Conservation (phyloP, 108 stramenopile species). For the Cyclotella distinguenda region DNA sequence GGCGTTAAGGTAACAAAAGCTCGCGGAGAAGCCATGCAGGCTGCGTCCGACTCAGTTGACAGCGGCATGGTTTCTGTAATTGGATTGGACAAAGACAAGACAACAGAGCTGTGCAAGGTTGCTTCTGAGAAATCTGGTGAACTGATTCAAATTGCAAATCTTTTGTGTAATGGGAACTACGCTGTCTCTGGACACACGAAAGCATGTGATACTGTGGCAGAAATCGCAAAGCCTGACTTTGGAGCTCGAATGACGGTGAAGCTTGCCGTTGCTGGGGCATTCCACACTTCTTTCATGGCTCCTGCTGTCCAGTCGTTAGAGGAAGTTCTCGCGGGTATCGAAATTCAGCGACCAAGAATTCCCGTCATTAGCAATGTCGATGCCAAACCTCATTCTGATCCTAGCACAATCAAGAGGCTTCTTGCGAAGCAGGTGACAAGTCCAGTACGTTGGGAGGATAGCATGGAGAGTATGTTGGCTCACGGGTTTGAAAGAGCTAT, state of each 20-base stretch:
- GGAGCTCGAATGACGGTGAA: slow-evolving; percentile 97
- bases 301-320: slow-evolving; percentile 90
- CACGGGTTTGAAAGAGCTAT: slow-evolving; percentile 86
- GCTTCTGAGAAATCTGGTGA: slow-evolving; percentile 83
- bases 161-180: slow-evolving; percentile 95
- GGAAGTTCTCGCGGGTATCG: slow-evolving; percentile 81
- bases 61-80: slow-evolving; percentile 97
- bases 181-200: slow-evolving; percentile 87
- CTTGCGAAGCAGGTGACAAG: slow-evolving; percentile 95
- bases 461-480: slow-evolving; percentile 81
- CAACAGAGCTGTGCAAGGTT: slow-evolving; percentile 80
- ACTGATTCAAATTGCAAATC: slow-evolving; percentile 92
- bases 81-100: slow-evolving; percentile 87
- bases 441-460: slow-evolving; percentile 95
- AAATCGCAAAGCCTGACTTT: slow-evolving; percentile 97
- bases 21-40: slow-evolving; percentile 97
- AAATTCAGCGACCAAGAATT: slow-evolving; percentile 92
- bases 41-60: slow-evolving; percentile 91
- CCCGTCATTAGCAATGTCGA: slow-evolving; percentile 98
- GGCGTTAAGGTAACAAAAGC: slow-evolving; percentile 97
- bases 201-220: slow-evolving; percentile 86
- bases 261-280: slow-evolving; percentile 96
- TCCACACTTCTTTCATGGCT: slow-evolving; percentile 97
- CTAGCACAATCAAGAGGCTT: slow-evolving; percentile 91
- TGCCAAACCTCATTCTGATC: slow-evolving; percentile 94